A percentile compares a stretch with the other conserved stretches of the same genome.
These are phyloP conservation scores for Phytopythium cucurbitacearum DNA, from an alignment of 352 stramenopile genomes.

Conservation along the genomic window DNA sequence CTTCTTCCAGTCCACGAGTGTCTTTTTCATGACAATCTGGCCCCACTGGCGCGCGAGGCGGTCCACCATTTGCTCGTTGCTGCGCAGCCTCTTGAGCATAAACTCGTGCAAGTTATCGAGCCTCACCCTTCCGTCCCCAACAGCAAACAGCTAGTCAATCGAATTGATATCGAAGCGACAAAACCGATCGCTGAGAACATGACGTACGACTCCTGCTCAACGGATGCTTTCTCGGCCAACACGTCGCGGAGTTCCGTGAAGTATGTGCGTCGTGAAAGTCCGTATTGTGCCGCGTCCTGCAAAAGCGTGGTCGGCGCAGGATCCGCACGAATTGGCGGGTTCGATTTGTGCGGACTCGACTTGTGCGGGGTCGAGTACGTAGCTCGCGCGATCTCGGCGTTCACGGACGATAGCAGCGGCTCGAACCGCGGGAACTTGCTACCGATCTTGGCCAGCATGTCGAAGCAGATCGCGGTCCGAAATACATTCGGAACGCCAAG, in stretches of 20 bases:
- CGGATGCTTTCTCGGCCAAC: conserved; percentile 20
- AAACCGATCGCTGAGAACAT: background rate
- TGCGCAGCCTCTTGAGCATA: conserved; percentile 52
- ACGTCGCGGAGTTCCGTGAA: conserved; percentile 55
- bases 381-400: conserved; percentile 28
- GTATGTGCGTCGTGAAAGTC: conserved; percentile 35
- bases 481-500: conserved; percentile 50
- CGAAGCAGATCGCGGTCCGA: conserved; percentile 53
- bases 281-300: conserved; percentile 13
- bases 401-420: conserved; percentile 26
- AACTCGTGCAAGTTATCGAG: conserved; percentile 45
- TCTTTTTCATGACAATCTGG: conserved; percentile 43
- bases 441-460: conserved; percentile 39
- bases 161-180: background rate
- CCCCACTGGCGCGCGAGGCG: conserved; percentile 50
- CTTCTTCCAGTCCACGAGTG: conserved; percentile 66
- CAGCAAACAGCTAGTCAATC: background rate
- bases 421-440: conserved; percentile 47
- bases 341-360: background rate
- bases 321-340: no score
- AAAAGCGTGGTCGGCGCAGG: background rate
- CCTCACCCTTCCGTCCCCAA: background rate
- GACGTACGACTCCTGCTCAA: conserved; percentile 37
- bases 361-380: conserved; percentile 30
- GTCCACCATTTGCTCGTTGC: conserved; percentile 62